Conservation (phyloP, 495 filamentous ascomycete genomes). For the Haplographium delicatum region DNA sequence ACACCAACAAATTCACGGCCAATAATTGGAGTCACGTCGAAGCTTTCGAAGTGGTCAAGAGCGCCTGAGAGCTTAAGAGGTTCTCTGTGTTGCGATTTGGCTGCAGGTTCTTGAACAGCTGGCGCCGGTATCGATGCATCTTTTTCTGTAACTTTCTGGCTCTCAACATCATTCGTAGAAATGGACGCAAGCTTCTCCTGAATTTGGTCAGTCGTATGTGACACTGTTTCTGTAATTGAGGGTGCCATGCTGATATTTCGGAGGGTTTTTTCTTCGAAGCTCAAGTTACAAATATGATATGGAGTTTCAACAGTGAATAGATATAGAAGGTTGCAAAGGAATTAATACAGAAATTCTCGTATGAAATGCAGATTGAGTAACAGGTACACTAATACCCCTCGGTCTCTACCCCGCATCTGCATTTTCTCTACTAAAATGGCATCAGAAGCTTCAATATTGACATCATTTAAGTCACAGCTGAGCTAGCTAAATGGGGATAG, state of each 20-base stretch:
- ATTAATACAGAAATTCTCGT: too few species aligned
- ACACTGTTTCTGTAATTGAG: slow-evolving; percentile 20
- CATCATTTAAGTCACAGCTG: too few species aligned
- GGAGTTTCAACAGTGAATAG: too few species aligned
- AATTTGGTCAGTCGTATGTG: slow-evolving; percentile 15
- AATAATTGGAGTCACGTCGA: slow-evolving; percentile 64
- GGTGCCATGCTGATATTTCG: slow-evolving; percentile 20
- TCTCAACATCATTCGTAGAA: slow-evolving; percentile 1
- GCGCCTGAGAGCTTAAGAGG: slow-evolving; percentile 34
- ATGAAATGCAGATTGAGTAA: too few species aligned
- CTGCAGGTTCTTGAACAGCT: slow-evolving; percentile 7
- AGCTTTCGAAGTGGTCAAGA: slow-evolving; percentile 52
- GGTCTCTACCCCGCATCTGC: too few species aligned
- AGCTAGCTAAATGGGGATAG: too few species aligned
- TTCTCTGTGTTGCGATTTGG: slow-evolving; percentile 11
- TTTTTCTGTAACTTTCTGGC: not conserved
- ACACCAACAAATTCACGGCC: slow-evolving; percentile 60
- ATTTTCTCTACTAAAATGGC: too few species aligned
- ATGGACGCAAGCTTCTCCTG: slow-evolving; percentile 19
- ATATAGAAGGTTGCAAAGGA: too few species aligned
- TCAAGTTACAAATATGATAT: not conserved
- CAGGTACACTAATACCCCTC: too few species aligned
- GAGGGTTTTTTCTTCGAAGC: not conserved
- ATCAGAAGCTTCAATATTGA: too few species aligned
- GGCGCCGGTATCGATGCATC: slow-evolving; percentile 2